These are phyloP conservation scores for Ascoidea tarda DNA, from an alignment of 805 yeast species.

Conservation along the genomic window DNA sequence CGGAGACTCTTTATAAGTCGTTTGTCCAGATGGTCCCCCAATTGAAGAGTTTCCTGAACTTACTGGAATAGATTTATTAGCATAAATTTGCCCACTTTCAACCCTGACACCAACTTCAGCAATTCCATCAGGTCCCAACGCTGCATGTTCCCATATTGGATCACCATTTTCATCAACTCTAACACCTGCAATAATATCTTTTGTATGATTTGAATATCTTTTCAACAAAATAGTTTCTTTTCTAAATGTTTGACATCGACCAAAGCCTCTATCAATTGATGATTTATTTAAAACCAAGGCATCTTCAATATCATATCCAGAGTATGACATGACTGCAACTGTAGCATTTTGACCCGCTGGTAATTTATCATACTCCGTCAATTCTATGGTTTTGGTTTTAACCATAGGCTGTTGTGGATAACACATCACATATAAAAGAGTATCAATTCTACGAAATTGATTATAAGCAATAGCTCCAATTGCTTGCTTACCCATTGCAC, in stretches of 20 bases:
- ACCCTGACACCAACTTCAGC: slow-evolving; percentile 92
- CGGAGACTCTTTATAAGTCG: slow-evolving; percentile 80
- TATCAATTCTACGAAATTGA: slow-evolving; percentile 91
- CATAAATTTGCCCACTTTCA: slow-evolving; percentile 86
- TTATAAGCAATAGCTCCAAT: slow-evolving; percentile 98
- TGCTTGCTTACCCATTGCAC: slow-evolving; percentile 99
- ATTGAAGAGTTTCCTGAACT: slow-evolving; percentile 60
- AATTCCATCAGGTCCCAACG: slow-evolving; percentile 88
- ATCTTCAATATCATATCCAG: slow-evolving; percentile 99
- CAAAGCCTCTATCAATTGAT: slow-evolving; percentile 91
- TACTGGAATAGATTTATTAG: slow-evolving; percentile 86
- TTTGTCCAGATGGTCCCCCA: slow-evolving; percentile 17
- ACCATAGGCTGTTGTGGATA: slow-evolving; percentile 99
- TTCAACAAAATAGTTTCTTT: slow-evolving; percentile 84
- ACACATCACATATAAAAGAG: slow-evolving; percentile 87
- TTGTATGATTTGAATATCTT: slow-evolving; percentile 86
- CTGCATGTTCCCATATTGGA: slow-evolving; percentile 75
- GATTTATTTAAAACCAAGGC: slow-evolving; percentile 91
- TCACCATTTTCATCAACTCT: slow-evolving; percentile 69
- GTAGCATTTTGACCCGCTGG: slow-evolving; percentile 99
- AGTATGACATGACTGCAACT: slow-evolving; percentile 97
- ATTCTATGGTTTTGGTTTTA: slow-evolving; percentile 90
- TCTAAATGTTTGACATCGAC: slow-evolving; percentile 90
- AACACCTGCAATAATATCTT: slow-evolving; percentile 86
- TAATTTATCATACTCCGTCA: slow-evolving; percentile 86